Base-by-base conservation (phyloP, 2,329 filamentous ascomycete genomes). In the Alternaria tenuissima region DNA sequence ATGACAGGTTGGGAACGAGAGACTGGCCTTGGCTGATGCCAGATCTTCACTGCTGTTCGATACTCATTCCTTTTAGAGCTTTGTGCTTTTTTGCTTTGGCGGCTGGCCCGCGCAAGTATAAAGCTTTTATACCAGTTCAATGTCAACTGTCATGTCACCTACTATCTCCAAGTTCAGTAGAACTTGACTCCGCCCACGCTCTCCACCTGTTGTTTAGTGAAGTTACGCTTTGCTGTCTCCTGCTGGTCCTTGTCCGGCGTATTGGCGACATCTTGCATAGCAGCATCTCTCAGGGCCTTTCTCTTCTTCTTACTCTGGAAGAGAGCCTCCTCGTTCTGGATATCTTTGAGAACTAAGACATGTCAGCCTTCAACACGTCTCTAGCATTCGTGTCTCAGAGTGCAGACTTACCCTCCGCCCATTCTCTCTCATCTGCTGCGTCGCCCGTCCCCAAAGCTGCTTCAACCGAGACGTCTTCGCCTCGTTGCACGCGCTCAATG, bases 401-500 rank as follows among this genome's bases (percentile, higher is more conserved):
- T 53, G 22, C 22, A 48, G 16, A 78, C 85, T 74, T 81, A 91
- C 92, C 88, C 76, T 96, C 89, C 79, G 94, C 91, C 96, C 95
- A 99, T 71, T 93, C 92, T 64, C 85, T 82, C 80, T 99, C 95
- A 74, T 87, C 87, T 66, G 85, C 85, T 43, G 85, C 81, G 72
- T 95, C 88, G 0, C 93, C 93, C 0, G 92, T 91, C 4, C 95
- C 94, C 51, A 99, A 79, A 39, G 89, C 81, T 72, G 88, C 88
- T 76, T 95, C 92, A 3, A 98, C 93, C 78, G 98, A 92, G 16
- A 78, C 76, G 28, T 75, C 63, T 61, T 77, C 75, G 2, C 75
- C 74, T 4, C 62, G 65, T 61, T 75, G 71, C 53, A 78, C 75
- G 2, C 70, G 52, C 58, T 76, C 73, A 20, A 97, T 91, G 16